Percentiles rank a stretch among this genome's conserved stretches.
phyloP scores from a whole-genome alignment of 2,329 filamentous ascomycete species.

The Aspergillus pseudotamarii region DNA sequence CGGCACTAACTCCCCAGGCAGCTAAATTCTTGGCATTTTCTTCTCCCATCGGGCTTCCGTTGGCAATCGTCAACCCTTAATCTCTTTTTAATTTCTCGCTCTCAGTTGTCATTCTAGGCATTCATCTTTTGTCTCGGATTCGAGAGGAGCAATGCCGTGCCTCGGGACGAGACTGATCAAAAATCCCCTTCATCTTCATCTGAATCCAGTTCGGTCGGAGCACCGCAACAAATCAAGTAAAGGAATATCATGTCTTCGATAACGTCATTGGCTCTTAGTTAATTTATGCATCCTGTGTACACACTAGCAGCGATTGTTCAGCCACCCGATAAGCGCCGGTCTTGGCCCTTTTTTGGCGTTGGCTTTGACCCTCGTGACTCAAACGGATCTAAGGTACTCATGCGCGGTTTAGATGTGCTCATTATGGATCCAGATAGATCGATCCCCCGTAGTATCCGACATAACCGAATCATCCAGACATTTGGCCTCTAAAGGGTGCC shows the following conservation, averaged over 20 bases:
- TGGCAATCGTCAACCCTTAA: conserved; percentile 2
- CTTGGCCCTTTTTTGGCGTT: background rate
- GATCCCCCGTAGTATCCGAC: background rate
- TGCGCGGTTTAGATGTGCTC: background rate
- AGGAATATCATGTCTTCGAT: background rate
- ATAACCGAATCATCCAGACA: background rate
- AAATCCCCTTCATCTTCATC: background rate
- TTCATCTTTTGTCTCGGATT: background rate
- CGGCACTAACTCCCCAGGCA: background rate
- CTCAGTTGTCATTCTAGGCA: background rate
- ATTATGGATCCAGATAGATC: background rate
- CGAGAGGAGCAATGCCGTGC: background rate
- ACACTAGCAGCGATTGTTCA: background rate
- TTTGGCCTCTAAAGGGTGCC: background rate
- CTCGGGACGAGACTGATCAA: background rate
- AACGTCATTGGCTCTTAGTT: conserved; percentile 2
- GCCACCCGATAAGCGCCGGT: conserved; percentile 9
- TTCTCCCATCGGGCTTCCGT: conserved; percentile 3
- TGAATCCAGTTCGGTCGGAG: background rate
- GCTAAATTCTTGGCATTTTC: conserved; percentile 2
- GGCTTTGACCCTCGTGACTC: background rate
- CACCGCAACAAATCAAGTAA: background rate
- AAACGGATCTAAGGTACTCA: background rate
- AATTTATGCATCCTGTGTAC: background rate
- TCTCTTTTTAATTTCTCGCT: background rate